Base-by-base conservation (phyloP, 768 basidiomycete genomes). In the Artomyces pyxidatus region DNA sequence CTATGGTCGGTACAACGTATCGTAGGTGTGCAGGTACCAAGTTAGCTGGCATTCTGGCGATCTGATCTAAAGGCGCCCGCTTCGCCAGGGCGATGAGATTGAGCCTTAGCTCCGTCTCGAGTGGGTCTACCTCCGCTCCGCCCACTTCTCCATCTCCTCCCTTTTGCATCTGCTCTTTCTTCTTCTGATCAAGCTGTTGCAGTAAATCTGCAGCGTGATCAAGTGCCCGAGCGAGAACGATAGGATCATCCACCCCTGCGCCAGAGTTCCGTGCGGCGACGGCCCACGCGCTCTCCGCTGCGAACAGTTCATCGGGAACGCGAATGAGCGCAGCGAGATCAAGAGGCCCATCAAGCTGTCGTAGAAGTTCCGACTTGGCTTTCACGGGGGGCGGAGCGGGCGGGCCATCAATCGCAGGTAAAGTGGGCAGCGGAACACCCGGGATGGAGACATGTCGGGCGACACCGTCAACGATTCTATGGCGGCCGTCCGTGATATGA, bases 61-160 rank as follows among this genome's bases (percentile, higher is more conserved):
- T 51, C 45, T 51, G 56, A 28, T 86, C 83, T 52, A 88, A 59
- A 1, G 88, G 88, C 9, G 85, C 85, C 6, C 85, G 75, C 60
- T 88, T 87, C 49, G 84, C 83, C 28, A 90, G 70, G 2, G 86
- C 85, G 23, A 90, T 72, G 25, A 90, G 68, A 60, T 87, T 88
- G 54, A 89, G 68, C 32, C 87, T 74, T 42, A 88, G 67, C 46
- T 80, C 74, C 47, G 75, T 74, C 58, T 81, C 42, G 16, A 68
- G 55, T 2, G 74, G 69, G 48, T 82, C 77, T 59, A 83, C 83
- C 17, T 29, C n/a, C n/a, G n/a, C n/a, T n/a, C n/a, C n/a, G n/a
- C n/a, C n/a, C 48, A 10, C 43, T 46, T 57, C 44, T 9, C 43
- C 11, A 45, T 43, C 21, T 37, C 42, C 14, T 45, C 48, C 30